A percentile compares a stretch with the other conserved stretches of the same genome.
Conservation (phyloP, 2,329 filamentous ascomycete genomes). For the Clarireedia monteithiana region DNA sequence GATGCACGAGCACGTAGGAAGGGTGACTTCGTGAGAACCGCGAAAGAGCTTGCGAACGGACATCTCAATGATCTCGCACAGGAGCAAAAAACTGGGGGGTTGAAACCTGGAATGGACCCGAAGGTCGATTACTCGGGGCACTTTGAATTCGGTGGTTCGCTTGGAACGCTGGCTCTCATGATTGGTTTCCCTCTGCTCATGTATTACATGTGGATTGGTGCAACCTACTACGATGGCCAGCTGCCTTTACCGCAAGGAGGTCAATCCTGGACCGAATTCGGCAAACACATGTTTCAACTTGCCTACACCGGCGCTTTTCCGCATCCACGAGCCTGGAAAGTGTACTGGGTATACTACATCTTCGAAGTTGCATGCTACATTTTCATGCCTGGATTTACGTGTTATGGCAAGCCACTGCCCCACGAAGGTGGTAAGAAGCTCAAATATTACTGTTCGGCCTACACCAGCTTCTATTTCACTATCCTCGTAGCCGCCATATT, state of each 20-base stretch:
- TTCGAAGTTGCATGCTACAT: conserved; percentile 80
- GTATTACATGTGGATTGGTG: conserved; percentile 99
- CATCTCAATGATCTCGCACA: not conserved
- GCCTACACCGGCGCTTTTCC: conserved; percentile 83
- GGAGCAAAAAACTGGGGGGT: conserved; percentile 41
- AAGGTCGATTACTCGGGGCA: conserved; percentile 56
- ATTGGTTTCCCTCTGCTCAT: conserved; percentile 83
- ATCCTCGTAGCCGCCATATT: conserved; percentile 61
- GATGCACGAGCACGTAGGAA: too few relatives aligned
- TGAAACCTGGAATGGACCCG: conserved; percentile 51
- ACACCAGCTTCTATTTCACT: conserved; percentile 80
- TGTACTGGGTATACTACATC: conserved; percentile 92
- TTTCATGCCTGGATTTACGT: conserved; percentile 76
- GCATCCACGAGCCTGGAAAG: conserved; percentile 71
- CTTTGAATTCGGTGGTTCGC: conserved; percentile 80
- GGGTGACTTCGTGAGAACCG: too few relatives aligned
- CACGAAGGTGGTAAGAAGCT: conserved; percentile 80
- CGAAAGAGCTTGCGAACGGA: too few relatives aligned
- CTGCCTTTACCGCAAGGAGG: conserved; percentile 60
- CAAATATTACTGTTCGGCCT: conserved; percentile 88
- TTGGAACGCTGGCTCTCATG: conserved; percentile 78
- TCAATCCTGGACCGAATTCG: conserved; percentile 65
- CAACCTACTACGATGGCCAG: conserved; percentile 83
- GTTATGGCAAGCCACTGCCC: conserved; percentile 79
- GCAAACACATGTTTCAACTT: conserved; percentile 59